These are phyloP conservation scores for Trichomonas vaginalis DNA, from an alignment of 208 protist species.

Conservation along the genomic window DNA sequence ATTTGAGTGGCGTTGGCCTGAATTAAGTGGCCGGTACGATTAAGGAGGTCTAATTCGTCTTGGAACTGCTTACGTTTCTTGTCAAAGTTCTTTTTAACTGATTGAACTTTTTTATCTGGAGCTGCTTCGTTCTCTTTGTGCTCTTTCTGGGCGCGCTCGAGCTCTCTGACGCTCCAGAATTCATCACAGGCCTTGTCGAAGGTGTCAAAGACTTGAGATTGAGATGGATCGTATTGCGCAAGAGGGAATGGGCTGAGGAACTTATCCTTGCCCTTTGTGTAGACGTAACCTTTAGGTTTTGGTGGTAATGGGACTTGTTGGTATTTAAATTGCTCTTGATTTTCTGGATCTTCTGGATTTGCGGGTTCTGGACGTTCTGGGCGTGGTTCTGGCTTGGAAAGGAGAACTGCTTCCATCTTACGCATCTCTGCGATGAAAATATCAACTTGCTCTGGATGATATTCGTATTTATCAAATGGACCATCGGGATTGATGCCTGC, in stretches of 20 bases:
- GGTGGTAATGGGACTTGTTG: background rate
- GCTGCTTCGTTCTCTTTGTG: background rate
- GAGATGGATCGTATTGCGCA: background rate
- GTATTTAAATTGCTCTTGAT: background rate
- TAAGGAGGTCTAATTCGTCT: background rate
- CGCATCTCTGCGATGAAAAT: background rate
- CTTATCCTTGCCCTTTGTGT: background rate
- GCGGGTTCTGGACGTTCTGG: background rate
- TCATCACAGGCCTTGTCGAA: conserved; percentile 2
- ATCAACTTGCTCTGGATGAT: background rate
- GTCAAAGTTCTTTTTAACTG: background rate
- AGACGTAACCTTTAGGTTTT: background rate
- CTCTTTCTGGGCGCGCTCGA: background rate
- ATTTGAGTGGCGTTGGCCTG: background rate
- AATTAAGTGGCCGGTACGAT: background rate
- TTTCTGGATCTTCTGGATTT: background rate
- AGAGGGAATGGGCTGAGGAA: background rate
- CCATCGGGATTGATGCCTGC: background rate
- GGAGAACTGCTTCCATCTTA: background rate
- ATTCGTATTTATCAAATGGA: background rate
- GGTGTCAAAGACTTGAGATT: background rate
- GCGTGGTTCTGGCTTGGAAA: background rate
- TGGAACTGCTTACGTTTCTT: background rate
- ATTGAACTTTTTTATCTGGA: background rate
- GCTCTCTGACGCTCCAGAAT: background rate